Percentiles rank a stretch among this genome's conserved stretches.
These are phyloP conservation scores for Grigorovia jiainica DNA, from an alignment of 805 yeast genomes.

Conservation along the genomic window DNA sequence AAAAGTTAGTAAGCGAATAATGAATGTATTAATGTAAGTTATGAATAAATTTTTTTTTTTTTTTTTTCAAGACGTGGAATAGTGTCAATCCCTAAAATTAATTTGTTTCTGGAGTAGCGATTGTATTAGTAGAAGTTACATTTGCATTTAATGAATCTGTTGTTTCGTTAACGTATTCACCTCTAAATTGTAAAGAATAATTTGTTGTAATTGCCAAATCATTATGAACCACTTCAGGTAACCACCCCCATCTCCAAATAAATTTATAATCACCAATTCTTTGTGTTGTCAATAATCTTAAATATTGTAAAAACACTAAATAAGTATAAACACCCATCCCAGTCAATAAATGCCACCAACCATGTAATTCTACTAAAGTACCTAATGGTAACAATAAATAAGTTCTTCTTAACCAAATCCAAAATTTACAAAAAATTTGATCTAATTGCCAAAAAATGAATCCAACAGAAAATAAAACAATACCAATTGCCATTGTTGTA, in stretches of 20 bases:
- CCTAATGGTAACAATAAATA: constrained; percentile 76
- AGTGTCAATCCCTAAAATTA: no score
- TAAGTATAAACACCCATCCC: constrained; percentile 84
- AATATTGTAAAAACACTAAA: constrained; percentile 66
- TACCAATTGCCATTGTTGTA: constrained; percentile 49
- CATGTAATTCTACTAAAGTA: constrained; percentile 79
- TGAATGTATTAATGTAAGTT: no score
- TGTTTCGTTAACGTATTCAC: constrained; percentile 8
- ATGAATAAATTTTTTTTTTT: no score
- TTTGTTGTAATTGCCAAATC: constrained; percentile 14
- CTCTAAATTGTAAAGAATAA: constrained; percentile 19
- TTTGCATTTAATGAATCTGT: background rate
- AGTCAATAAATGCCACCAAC: constrained; percentile 93
- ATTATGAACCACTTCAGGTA: constrained; percentile 40
- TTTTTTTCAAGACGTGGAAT: no score
- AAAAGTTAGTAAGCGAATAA: no score
- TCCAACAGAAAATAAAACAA: constrained; percentile 58
- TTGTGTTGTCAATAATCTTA: constrained; percentile 57
- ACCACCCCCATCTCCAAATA: constrained; percentile 47
- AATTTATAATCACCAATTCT: constrained; percentile 46
- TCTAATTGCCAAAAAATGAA: constrained; percentile 85
- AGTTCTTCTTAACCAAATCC: constrained; percentile 49
- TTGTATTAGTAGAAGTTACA: background rate
- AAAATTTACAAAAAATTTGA: constrained; percentile 60
- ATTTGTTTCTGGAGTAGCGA: background rate